A percentile compares a stretch with the other conserved stretches of the same genome.
Evolutionary conservation across 2,329 filamentous ascomycete species (phyloP).

Genomic region (Ophiocordyceps australis): DNA sequence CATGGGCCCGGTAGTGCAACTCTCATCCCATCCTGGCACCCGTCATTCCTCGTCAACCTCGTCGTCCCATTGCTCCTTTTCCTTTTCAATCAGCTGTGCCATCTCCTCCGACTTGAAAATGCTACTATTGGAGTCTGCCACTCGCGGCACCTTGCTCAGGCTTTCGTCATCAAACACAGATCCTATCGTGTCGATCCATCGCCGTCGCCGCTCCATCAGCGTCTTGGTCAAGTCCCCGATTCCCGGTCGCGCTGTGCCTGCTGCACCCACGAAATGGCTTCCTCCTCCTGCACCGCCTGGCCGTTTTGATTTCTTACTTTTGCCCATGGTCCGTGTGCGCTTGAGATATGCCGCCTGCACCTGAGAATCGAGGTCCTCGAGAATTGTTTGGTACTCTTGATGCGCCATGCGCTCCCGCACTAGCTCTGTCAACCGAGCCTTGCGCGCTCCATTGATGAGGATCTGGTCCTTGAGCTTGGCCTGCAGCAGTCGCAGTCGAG

Average conservation of each 20-base stretch:
- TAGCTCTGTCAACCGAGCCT: conserved; percentile 69
- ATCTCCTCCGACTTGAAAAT: conserved; percentile 63
- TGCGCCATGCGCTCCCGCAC: conserved; percentile 87
- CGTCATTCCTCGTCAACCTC: conserved; percentile 51
- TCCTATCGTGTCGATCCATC: conserved; percentile 84
- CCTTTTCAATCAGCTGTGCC: conserved; percentile 53
- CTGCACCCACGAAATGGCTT: conserved; percentile 40
- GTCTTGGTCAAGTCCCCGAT: conserved; percentile 85
- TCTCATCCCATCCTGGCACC: neutral
- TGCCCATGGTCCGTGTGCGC: conserved; percentile 82
- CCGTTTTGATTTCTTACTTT: conserved; percentile 79
- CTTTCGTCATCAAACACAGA: conserved; percentile 78
- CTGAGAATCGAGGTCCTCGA: conserved; percentile 88
- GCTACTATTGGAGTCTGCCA: conserved; percentile 40
- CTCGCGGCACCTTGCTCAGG: conserved; percentile 51
- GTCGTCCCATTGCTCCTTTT: conserved; percentile 68
- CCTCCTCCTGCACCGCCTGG: conserved; percentile 60
- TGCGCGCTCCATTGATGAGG: conserved; percentile 78
- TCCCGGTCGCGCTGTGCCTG: conserved; percentile 50
- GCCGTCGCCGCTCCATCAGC: conserved; percentile 75
- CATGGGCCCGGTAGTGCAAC: too few relatives aligned
- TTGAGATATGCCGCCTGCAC: conserved; percentile 93
- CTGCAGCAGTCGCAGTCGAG: conserved; percentile 73
- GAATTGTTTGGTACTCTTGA: conserved; percentile 92
- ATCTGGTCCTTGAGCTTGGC: conserved; percentile 65